A percentile compares a stretch with the other conserved stretches of the same genome.
Evolutionary conservation across 768 basidiomycete genomes (phyloP).

Genomic region (Tremella mesenterica): DNA sequence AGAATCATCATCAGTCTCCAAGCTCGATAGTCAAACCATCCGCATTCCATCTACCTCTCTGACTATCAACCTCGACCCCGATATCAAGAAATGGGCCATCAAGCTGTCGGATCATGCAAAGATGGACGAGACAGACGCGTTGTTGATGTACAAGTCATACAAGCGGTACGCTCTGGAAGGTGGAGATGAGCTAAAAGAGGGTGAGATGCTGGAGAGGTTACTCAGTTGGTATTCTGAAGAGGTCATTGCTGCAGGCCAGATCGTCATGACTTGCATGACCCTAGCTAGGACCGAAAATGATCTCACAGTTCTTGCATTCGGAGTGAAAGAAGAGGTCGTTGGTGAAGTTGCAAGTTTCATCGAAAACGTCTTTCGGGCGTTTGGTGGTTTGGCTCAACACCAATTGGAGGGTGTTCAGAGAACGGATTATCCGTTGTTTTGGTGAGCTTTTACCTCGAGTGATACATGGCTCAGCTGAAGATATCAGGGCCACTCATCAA

Average conservation of each 20-base stretch:
- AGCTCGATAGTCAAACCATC: constrained; percentile 60
- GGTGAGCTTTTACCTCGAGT: constrained; percentile 48
- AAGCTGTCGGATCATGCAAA: constrained; percentile 65
- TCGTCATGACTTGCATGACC: constrained; percentile 67
- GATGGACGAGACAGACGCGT: constrained; percentile 72
- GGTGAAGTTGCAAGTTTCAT: constrained; percentile 61
- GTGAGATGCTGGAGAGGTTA: constrained; percentile 53
- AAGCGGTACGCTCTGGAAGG: constrained; percentile 53
- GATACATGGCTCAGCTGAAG: constrained; percentile 53
- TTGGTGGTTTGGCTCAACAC: constrained; percentile 45
- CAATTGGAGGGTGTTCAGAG: constrained; percentile 41
- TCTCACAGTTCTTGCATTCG: constrained; percentile 14
- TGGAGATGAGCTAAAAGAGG: constrained; percentile 42
- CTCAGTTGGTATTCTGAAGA: constrained; percentile 73
- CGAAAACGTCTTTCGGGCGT: constrained; percentile 55
- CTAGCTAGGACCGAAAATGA: constrained; percentile 51
- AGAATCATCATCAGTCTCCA: constrained; percentile 58
- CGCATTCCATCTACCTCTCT: constrained; percentile 58
- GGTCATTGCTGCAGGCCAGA: constrained; percentile 59
- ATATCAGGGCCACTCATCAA: constrained; percentile 52
- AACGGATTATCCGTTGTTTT: constrained; percentile 21
- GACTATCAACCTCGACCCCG: constrained; percentile 56
- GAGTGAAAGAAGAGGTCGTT: constrained; percentile 50
- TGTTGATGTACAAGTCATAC: constrained; percentile 65
- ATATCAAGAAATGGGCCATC: constrained; percentile 60